These are phyloP conservation scores for Dendrocalamus sinicus DNA, from an alignment of 176 grass and related monocot species.

Conservation along the genomic window DNA sequence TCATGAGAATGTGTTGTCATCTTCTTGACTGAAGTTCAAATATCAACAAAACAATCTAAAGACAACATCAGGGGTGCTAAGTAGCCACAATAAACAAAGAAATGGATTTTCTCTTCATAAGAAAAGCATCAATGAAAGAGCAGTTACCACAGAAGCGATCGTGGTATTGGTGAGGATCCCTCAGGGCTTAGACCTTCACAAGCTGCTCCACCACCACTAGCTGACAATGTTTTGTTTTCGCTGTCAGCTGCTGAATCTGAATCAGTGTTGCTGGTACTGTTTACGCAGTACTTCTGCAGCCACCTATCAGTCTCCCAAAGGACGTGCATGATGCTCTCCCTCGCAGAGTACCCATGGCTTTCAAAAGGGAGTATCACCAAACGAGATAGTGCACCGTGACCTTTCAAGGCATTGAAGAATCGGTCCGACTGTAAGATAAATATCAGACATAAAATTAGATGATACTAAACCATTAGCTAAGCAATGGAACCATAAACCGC, in stretches of 20 bases:
- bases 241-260: slow-evolving; percentile 46
- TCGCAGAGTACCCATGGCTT: slow-evolving; percentile 94
- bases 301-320: slow-evolving; percentile 98
- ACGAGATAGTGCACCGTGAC: slow-evolving; percentile 83
- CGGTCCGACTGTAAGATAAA: slow-evolving; percentile 80
- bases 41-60: slow-evolving; percentile 22
- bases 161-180: slow-evolving; percentile 48
- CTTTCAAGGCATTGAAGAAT: slow-evolving; percentile 99
- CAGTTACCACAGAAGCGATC: slow-evolving; percentile 85
- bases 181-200: slow-evolving; percentile 56
- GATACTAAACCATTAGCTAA: slow-evolving; percentile 10
- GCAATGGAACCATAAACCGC: slow-evolving; percentile 1
- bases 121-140: slow-evolving; percentile 32
- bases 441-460: slow-evolving; percentile 9
- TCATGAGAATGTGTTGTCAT: slow-evolving; percentile 25
- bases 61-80: background rate
- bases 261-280: slow-evolving; percentile 52
- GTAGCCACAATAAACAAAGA: background rate
- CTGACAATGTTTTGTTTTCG: slow-evolving; percentile 65
- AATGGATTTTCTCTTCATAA: slow-evolving; percentile 6
- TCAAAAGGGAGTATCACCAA: slow-evolving; percentile 97
- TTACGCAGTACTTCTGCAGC: slow-evolving; percentile 87
- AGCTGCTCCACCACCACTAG: slow-evolving; percentile 58
- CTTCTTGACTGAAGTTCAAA: slow-evolving; percentile 32
- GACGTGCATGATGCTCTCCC: slow-evolving; percentile 98